A percentile compares a stretch with the other conserved stretches of the same genome.
phyloP scores from a whole-genome alignment of 768 basidiomycete species.

The Phanerochaete sordida region DNA sequence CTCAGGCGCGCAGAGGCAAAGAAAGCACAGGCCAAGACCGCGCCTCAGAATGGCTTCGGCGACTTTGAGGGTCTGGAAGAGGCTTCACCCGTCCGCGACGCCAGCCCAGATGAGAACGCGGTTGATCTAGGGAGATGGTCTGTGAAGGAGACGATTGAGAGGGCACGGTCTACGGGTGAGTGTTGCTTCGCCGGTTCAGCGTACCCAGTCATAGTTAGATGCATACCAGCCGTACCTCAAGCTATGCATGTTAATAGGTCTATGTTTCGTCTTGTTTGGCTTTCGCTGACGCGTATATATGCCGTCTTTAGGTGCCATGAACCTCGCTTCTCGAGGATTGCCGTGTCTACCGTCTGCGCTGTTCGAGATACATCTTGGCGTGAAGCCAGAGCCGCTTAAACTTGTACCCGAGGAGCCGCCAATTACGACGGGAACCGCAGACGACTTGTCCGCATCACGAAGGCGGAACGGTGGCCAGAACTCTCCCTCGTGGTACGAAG shows the following conservation, averaged over 20 bases:
- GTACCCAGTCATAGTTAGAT: neutral
- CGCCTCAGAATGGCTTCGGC: slow-evolving; percentile 26
- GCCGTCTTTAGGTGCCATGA: slow-evolving; percentile 57
- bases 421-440: slow-evolving; percentile 32
- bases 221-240: slow-evolving; percentile 25
- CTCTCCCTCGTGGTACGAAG: slow-evolving; percentile 75
- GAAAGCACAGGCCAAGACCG: slow-evolving; percentile 39
- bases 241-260: slow-evolving; percentile 16
- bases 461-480: slow-evolving; percentile 37
- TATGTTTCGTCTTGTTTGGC: neutral
- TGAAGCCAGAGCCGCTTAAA: slow-evolving; percentile 68
- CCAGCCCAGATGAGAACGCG: slow-evolving; percentile 37
- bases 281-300: slow-evolving; percentile 8
- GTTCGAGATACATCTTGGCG: slow-evolving; percentile 76
- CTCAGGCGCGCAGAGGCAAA: slow-evolving; percentile 76
- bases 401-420: slow-evolving; percentile 61
- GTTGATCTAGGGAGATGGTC: slow-evolving; percentile 64
- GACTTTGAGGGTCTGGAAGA: slow-evolving; percentile 47
- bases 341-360: slow-evolving; percentile 72
- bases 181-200: slow-evolving; percentile 9
- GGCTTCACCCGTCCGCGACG: slow-evolving; percentile 31
- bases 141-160: slow-evolving; percentile 72
- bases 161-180: slow-evolving; percentile 74
- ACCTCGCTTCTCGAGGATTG: slow-evolving; percentile 70
- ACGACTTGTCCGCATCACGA: slow-evolving; percentile 27